Conservation (phyloP, 2,329 filamentous ascomycete species). For the Plectosphaerella plurivora region DNA sequence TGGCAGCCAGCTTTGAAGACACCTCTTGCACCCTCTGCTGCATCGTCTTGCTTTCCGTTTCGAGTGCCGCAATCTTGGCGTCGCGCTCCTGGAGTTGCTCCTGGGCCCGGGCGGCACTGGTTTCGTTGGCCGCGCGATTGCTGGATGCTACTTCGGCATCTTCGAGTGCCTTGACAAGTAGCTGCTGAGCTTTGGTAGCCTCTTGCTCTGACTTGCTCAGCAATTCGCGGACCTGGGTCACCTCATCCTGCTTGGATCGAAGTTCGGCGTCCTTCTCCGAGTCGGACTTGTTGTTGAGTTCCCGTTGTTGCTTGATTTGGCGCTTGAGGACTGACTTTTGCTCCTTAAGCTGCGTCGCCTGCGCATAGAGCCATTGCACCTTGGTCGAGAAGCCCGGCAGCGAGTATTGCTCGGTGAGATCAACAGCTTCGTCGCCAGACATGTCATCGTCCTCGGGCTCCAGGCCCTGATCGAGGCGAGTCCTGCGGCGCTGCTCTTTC, state of each 20-base stretch:
- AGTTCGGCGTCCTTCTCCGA: constrained; percentile 62
- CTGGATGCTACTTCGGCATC: constrained; percentile 37
- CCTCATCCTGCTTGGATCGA: constrained; percentile 51
- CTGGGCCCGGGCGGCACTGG: constrained; percentile 12
- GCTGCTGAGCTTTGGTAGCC: constrained; percentile 34
- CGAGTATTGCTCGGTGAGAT: constrained; percentile 60
- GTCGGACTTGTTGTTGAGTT: constrained; percentile 85
- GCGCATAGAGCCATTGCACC: constrained; percentile 73
- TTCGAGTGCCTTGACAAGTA: constrained; percentile 42
- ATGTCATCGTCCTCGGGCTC: constrained; percentile 56
- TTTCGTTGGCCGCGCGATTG: constrained; percentile 14
- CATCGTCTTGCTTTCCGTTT: constrained; percentile 31
- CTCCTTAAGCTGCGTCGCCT: constrained; percentile 74
- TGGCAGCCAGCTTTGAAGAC: constrained; percentile 23
- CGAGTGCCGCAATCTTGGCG: constrained; percentile 34
- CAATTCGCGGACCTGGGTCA: constrained; percentile 36
- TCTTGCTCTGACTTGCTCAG: constrained; percentile 32
- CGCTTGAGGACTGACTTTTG: constrained; percentile 86
- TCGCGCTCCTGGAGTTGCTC: constrained; percentile 25
- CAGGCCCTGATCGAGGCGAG: constrained; percentile 52
- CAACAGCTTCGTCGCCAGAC: constrained; percentile 57
- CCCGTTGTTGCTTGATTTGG: constrained; percentile 92
- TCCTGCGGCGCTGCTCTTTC: constrained; percentile 47
- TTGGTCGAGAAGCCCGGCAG: constrained; percentile 72
- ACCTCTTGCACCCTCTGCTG: constrained; percentile 30